Conservation (phyloP, 139 green algal genomes). For the Astrephomene gubernaculifera region DNA sequence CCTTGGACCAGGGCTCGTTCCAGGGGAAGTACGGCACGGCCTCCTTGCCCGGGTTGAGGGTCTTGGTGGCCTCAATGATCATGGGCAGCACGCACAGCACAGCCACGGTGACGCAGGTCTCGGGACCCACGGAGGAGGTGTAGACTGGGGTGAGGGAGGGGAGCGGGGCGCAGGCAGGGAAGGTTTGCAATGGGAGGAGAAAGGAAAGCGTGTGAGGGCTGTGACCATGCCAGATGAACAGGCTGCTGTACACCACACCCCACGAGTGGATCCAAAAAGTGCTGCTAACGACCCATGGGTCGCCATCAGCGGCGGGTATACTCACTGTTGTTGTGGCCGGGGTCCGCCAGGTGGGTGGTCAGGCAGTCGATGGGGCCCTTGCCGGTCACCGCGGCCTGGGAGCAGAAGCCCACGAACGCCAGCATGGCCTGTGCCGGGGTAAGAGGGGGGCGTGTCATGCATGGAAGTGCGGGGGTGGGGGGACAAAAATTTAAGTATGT, state of each 20-base stretch:
- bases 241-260: no score
- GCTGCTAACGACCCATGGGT: no score
- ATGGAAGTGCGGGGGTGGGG: no score
- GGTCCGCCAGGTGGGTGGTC: slow-evolving; percentile 84
- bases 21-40: slow-evolving; percentile 63
- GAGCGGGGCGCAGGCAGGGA: not conserved
- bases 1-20: slow-evolving; percentile 49
- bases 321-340: slow-evolving; percentile 91
- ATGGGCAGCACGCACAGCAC: slow-evolving; percentile 78
- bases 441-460: not conserved
- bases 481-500: no score
- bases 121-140: slow-evolving; percentile 84
- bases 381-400: slow-evolving; percentile 81
- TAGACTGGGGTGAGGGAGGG: slow-evolving; percentile 70
- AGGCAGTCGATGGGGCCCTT: slow-evolving; percentile 90
- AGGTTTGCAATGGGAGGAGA: no score
- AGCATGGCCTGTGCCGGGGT: slow-evolving; percentile 70
- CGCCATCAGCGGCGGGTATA: no score
- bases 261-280: no score
- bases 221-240: no score
- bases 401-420: slow-evolving; percentile 91
- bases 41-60: slow-evolving; percentile 48
- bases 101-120: slow-evolving; percentile 77
- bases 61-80: slow-evolving; percentile 84
- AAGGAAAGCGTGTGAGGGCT: no score